Evolutionary conservation across 148 eudicot species (phyloP).

Genomic region (Heliamphora exappendiculata): DNA sequence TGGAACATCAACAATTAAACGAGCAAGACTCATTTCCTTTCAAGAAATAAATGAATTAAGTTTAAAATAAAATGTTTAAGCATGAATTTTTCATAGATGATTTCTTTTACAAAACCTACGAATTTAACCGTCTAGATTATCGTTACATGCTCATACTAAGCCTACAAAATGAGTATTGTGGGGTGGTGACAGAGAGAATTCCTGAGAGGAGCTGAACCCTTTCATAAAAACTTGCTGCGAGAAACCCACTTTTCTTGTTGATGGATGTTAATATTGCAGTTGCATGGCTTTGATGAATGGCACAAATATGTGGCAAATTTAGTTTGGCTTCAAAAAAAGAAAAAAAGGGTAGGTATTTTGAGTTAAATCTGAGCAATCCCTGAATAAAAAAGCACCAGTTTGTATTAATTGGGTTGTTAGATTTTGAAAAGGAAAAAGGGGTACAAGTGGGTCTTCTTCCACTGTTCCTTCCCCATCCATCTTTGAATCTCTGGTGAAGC

Average conservation of each 20-base stretch:
- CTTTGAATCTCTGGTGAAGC: slow-evolving; percentile 1
- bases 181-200: too few species aligned
- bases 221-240: neutral
- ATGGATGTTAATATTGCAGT: neutral
- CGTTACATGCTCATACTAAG: too few species aligned
- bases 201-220: too few species aligned
- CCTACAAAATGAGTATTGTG: too few species aligned
- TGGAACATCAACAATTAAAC: too few species aligned
- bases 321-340: neutral
- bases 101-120: too few species aligned
- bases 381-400: neutral
- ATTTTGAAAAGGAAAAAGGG: neutral
- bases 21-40: too few species aligned
- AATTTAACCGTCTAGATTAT: too few species aligned
- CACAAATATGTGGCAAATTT: neutral
- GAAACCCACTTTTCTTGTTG: neutral
- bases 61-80: too few species aligned
- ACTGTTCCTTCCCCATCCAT: neutral
- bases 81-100: too few species aligned
- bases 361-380: neutral
- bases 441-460: neutral
- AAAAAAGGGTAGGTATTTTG: neutral
- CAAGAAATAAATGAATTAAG: too few species aligned
- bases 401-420: neutral
- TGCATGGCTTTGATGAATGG: too few species aligned